Base-by-base conservation (phyloP, 2,329 filamentous ascomycete species). In the Ophiostoma populinum region DNA sequence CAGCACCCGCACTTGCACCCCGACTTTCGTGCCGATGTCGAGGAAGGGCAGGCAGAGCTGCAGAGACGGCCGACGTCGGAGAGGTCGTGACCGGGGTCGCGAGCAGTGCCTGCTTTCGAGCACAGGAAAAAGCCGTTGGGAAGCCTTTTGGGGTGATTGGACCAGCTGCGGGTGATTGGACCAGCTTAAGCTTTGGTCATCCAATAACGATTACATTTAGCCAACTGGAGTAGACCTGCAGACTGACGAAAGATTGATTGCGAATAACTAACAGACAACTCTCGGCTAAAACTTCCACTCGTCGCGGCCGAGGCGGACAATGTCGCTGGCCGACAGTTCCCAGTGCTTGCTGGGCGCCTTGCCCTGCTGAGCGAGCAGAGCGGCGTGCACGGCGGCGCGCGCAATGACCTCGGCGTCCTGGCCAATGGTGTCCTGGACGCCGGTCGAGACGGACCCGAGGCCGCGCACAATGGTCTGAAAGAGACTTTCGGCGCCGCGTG, bases 361-460 rank as follows among this genome's bases (percentile, higher is more conserved):
- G 39, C 69, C 70, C 53, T 69, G 61, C 40, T 61, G 60, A 1
- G 69, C 72, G 34, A 76, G 51, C 43, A 67, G 48, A 7, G 61
- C 66, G 2, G 75, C 78, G 34, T 57, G 58, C 3, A 80, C 67
- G 3, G 75, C 75, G 10, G 78, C 77, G 42, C 64, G 63, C 3
- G 61, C 79, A 55, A 92, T 82, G 22, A 78, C 68, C 37, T 75
- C 67, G 5, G 70, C 73, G 34, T 90, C 80, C 57, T 90, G 80
- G 2, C 72, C 80, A 54, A 80, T 65, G 6, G 52, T 56, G 49
- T 92, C 73, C 56, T 73, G 72, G 42, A 74, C 28, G 0, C 60
- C 63, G 38, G 57, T 50, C 32, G 61, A 61, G 3, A 83, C 21
- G 40, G 53, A 56, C 3, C 73, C 72, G 35, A 78, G 39, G 11